These are phyloP conservation scores for Pseudocercospora crystallina DNA, from an alignment of 2,329 filamentous ascomycete species.

Conservation along the genomic window DNA sequence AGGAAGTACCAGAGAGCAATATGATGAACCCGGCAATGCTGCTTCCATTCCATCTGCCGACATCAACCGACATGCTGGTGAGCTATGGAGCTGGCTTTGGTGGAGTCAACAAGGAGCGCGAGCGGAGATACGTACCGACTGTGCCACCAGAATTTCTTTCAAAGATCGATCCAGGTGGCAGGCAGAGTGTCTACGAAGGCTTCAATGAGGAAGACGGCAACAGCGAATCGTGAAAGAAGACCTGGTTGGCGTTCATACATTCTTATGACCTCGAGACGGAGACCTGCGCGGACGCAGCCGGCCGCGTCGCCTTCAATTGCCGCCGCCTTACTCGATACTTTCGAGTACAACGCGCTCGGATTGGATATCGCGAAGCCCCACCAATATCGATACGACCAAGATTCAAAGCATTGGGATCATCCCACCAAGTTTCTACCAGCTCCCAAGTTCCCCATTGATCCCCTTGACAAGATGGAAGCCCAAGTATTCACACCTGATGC, in stretches of 20 bases:
- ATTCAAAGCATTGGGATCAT: too few relatives aligned
- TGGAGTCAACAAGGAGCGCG: slow-evolving; percentile 84
- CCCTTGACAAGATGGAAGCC: slow-evolving; percentile 24
- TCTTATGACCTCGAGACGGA: too few relatives aligned
- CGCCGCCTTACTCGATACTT: too few relatives aligned
- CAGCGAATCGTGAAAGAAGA: neutral
- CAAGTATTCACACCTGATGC: slow-evolving; percentile 34
- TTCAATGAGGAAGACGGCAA: slow-evolving; percentile 7
- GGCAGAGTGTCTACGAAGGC: slow-evolving; percentile 36
- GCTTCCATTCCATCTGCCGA: slow-evolving; percentile 91
- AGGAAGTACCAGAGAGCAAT: slow-evolving; percentile 69
- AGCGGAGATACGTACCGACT: slow-evolving; percentile 92
- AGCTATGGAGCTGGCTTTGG: slow-evolving; percentile 94
- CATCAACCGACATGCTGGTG: slow-evolving; percentile 95
- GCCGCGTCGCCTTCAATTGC: too few relatives aligned
- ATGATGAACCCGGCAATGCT: slow-evolving; percentile 87
- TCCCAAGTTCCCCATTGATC: too few relatives aligned
- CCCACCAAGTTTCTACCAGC: too few relatives aligned
- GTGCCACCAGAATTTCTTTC: slow-evolving; percentile 90
- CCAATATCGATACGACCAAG: too few relatives aligned
- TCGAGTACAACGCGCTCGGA: too few relatives aligned
- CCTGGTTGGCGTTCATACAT: too few relatives aligned
- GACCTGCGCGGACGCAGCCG: too few relatives aligned
- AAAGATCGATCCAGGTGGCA: slow-evolving; percentile 68
- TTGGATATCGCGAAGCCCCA: too few relatives aligned